Evolutionary conservation across 805 yeast species (phyloP).

Genomic region (Saccharomyces cerevisiae): DNA sequence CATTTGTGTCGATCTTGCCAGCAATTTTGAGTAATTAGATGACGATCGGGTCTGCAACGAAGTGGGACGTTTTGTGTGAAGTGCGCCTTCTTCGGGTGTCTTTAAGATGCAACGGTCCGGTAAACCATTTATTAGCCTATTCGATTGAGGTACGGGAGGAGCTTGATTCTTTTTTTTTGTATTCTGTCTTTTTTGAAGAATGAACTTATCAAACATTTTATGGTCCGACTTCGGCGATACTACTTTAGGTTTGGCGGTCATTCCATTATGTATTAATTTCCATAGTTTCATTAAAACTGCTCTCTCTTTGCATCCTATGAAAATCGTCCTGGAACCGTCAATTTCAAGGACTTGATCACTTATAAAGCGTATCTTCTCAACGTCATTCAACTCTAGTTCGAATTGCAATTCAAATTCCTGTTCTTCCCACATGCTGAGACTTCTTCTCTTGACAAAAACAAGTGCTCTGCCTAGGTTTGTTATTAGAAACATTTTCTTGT

Average conservation of each 20-base stretch:
- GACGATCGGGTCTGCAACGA: not conserved
- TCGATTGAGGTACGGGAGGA: slow-evolving; percentile 25
- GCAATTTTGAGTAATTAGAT: slow-evolving; percentile 3
- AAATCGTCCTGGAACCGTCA: not conserved
- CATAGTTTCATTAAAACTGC: not conserved
- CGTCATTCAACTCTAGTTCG: not conserved
- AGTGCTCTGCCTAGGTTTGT: slow-evolving; percentile 60
- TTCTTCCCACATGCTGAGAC: not conserved
- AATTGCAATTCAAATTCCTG: not conserved
- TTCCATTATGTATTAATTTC: not conserved
- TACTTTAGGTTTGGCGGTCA: not conserved
- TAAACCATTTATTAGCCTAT: slow-evolving; percentile 30
- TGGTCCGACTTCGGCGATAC: not conserved
- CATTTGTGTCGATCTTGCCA: slow-evolving; percentile 3
- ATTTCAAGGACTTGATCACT: not conserved
- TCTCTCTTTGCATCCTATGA: not conserved
- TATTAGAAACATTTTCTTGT: slow-evolving; percentile 45
- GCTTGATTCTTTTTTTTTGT: slow-evolving; percentile 5
- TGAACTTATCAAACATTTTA: not conserved
- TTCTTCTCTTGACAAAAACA: slow-evolving; percentile 39
- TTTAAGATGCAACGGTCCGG: slow-evolving; percentile 14
- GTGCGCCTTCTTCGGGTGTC: not conserved
- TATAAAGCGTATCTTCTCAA: not conserved
- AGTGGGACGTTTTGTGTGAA: not conserved
- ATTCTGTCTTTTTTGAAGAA: slow-evolving; percentile 5